Evolutionary conservation across 306 rosid genomes (phyloP).

Genomic region (Begonia masoniana): DNA sequence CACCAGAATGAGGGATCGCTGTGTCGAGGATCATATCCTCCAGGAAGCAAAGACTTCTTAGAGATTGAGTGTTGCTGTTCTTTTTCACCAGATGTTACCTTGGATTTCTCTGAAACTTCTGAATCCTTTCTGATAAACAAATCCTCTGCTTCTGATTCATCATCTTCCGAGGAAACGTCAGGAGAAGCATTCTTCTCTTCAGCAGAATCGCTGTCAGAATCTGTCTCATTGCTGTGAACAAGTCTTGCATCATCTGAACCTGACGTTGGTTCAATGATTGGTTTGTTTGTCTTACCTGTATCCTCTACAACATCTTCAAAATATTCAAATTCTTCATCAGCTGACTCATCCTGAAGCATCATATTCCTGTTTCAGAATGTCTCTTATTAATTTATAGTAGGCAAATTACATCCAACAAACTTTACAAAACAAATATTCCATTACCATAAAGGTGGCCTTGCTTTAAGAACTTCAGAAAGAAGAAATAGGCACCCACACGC

Average conservation of each 20-base stretch:
- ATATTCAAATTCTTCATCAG: conserved; percentile 85
- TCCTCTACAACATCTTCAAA: conserved; percentile 78
- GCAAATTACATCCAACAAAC: background rate
- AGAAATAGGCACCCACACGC: conserved; percentile 94
- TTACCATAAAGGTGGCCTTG: conserved; percentile 86
- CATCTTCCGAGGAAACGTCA: conserved; percentile 45
- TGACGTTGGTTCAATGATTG: conserved; percentile 22
- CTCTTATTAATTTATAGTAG: background rate
- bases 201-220: conserved; percentile 41
- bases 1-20: conserved; percentile 86
- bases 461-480: conserved; percentile 88
- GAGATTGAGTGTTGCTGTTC: conserved; percentile 24
- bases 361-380: conserved; percentile 37
- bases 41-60: conserved; percentile 42
- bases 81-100: conserved; percentile 12
- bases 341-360: conserved; percentile 60
- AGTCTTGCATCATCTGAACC: conserved; percentile 13
- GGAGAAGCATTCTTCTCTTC: conserved; percentile 47
- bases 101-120: conserved; percentile 12
- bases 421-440: conserved; percentile 2
- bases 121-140: conserved; percentile 27
- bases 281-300: conserved; percentile 18
- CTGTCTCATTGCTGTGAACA: conserved; percentile 18
- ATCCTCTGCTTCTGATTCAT: conserved; percentile 52
- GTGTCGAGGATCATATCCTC: conserved; percentile 76